Evolutionary conservation across 192 early-diverging fungal genomes (phyloP).

Genomic region (Haplosporangium gracile): DNA sequence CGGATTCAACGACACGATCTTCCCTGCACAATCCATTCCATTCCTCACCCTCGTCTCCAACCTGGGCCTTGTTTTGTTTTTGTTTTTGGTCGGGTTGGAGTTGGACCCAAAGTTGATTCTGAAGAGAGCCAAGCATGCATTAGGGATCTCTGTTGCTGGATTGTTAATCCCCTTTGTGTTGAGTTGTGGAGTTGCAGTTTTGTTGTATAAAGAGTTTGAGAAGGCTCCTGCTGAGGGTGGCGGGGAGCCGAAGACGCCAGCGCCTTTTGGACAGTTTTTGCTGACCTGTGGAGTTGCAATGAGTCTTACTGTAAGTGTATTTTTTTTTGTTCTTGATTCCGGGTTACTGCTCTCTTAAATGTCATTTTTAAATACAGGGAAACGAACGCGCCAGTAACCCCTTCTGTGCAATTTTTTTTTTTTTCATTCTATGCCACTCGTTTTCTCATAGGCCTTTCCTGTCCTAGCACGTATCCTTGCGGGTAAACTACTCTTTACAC

Average conservation of each 20-base stretch:
- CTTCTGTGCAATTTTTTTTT: not conserved
- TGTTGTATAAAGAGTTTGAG: slow-evolving; percentile 37
- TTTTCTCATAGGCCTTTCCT: slow-evolving; percentile 78
- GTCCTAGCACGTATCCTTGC: slow-evolving; percentile 92
- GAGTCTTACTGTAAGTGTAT: slow-evolving; percentile 78
- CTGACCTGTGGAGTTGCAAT: slow-evolving; percentile 90
- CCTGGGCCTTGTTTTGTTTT: slow-evolving; percentile 87
- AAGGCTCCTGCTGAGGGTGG: slow-evolving; percentile 33
- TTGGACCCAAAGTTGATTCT: slow-evolving; percentile 75
- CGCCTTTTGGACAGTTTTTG: slow-evolving; percentile 75
- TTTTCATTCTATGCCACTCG: not conserved
- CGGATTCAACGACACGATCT: slow-evolving; percentile 75
- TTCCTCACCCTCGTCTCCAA: slow-evolving; percentile 83
- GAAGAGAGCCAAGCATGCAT: slow-evolving; percentile 63
- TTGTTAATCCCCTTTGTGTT: slow-evolving; percentile 84
- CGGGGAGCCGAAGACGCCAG: slow-evolving; percentile 49
- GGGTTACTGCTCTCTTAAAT: not conserved
- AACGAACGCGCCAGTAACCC: not conserved
- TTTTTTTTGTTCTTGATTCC: not conserved
- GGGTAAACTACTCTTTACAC: slow-evolving; percentile 12
- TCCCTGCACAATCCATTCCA: slow-evolving; percentile 77
- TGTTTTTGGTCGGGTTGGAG: slow-evolving; percentile 89
- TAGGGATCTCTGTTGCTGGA: slow-evolving; percentile 78
- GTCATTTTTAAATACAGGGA: not conserved
- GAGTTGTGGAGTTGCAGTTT: slow-evolving; percentile 65